These are phyloP conservation scores for Hibiscus tridactylites DNA, from an alignment of 345 rosid genomes.

Conservation along the genomic window DNA sequence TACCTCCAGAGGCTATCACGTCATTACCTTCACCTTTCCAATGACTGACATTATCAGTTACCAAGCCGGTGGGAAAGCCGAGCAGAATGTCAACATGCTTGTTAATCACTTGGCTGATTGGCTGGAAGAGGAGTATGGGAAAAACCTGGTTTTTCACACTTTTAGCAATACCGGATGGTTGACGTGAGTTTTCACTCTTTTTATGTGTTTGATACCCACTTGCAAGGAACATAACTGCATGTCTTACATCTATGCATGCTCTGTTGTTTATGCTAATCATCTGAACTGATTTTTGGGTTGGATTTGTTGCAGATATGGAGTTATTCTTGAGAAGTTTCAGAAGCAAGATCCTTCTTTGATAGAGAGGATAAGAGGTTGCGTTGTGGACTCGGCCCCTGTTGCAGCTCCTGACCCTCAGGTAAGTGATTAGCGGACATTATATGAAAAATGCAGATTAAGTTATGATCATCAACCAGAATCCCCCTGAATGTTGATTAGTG, in stretches of 20 bases:
- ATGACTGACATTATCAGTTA: slow-evolving; percentile 78
- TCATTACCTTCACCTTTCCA: slow-evolving; percentile 85
- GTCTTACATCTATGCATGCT: background rate
- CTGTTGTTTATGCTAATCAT: background rate
- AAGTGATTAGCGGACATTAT: slow-evolving; percentile 9
- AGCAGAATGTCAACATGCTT: slow-evolving; percentile 63
- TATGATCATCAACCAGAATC: background rate
- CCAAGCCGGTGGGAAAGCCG: slow-evolving; percentile 90
- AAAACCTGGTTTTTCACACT: slow-evolving; percentile 86
- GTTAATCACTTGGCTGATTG: slow-evolving; percentile 86
- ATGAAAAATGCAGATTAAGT: background rate
- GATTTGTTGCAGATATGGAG: slow-evolving; percentile 69
- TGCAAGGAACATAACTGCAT: background rate
- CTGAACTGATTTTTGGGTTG: slow-evolving; percentile 10
- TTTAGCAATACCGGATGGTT: slow-evolving; percentile 99
- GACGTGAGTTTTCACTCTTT: slow-evolving; percentile 42
- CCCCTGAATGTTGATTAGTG: background rate
- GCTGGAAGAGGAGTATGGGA: slow-evolving; percentile 81
- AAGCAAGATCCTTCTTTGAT: slow-evolving; percentile 60
- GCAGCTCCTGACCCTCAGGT: slow-evolving; percentile 96
- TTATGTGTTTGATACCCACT: background rate
- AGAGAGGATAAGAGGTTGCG: slow-evolving; percentile 74
- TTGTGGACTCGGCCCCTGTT: slow-evolving; percentile 97
- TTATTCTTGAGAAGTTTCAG: slow-evolving; percentile 77
- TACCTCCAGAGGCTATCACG: slow-evolving; percentile 84